These are phyloP conservation scores for Curvularia sp. DNA, from an alignment of 2,329 filamentous ascomycete species.

Conservation along the genomic window DNA sequence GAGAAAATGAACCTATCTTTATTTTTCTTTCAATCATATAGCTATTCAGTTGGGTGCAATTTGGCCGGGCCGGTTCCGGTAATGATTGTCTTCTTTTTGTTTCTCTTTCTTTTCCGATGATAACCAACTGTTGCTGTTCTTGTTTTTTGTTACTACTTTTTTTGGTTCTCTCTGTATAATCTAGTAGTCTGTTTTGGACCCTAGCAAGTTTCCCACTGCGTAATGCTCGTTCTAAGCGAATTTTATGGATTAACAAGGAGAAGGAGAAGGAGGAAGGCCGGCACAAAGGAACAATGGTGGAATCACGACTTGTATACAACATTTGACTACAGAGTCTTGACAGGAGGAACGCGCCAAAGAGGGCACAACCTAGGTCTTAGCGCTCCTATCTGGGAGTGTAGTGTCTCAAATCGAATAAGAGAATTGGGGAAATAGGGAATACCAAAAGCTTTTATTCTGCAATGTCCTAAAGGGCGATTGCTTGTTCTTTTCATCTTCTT, in stretches of 20 bases:
- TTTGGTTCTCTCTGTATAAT: not conserved
- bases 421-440: not conserved
- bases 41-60: not conserved
- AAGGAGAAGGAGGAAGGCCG: not conserved
- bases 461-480: not conserved
- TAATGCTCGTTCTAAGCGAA: not conserved
- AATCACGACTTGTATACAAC: not conserved
- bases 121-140: not conserved
- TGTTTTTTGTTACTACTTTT: not conserved
- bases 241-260: not conserved
- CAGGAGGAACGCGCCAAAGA: not conserved
- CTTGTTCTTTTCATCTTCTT: not conserved
- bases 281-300: not conserved
- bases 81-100: conserved; percentile 1
- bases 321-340: not conserved
- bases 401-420: not conserved
- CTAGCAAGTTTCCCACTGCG: not conserved
- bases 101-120: not conserved
- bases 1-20: conserved; percentile 5
- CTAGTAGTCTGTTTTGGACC: not conserved
- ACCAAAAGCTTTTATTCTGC: not conserved
- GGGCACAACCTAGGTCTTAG: not conserved
- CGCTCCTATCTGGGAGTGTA: not conserved
- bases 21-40: not conserved
- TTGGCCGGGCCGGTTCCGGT: conserved; percentile 11